Conservation (phyloP, 345 rosid genomes). For the Acer campestre region DNA sequence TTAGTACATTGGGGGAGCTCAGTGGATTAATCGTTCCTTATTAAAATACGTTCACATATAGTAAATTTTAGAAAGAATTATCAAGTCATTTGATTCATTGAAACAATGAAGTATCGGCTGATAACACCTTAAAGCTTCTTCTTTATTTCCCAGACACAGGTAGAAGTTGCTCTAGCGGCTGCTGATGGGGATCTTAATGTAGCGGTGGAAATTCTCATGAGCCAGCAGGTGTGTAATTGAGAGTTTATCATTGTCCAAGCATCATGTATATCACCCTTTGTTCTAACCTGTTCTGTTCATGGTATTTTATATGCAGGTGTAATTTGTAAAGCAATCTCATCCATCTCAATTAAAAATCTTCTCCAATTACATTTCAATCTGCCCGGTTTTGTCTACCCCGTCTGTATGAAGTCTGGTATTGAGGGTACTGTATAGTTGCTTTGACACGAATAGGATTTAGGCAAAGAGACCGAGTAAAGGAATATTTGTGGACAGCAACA, state of each 20-base stretch:
- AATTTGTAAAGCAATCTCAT: slow-evolving; percentile 10
- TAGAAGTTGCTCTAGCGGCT: slow-evolving; percentile 94
- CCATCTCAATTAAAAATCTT: background rate
- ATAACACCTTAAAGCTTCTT: slow-evolving; percentile 10
- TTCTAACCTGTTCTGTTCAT: background rate
- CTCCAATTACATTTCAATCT: background rate
- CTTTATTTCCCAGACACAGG: slow-evolving; percentile 74
- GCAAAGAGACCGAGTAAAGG: background rate
- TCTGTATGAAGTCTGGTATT: slow-evolving; percentile 2
- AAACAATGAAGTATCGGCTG: slow-evolving; percentile 5
- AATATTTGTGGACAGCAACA: background rate
- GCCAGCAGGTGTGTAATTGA: slow-evolving; percentile 65
- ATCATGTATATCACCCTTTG: background rate
- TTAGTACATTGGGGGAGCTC: background rate
- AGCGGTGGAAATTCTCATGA: slow-evolving; percentile 94
- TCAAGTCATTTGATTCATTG: background rate
- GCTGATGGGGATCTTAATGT: slow-evolving; percentile 88
- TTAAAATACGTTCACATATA: too few species aligned
- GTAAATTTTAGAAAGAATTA: background rate
- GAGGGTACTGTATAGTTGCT: slow-evolving; percentile 17
- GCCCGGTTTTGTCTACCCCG: background rate
- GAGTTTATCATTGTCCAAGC: background rate
- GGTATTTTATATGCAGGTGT: slow-evolving; percentile 36
- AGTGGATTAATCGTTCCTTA: background rate
- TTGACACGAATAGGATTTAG: slow-evolving; percentile 13